Evolutionary conservation across 2,329 filamentous ascomycete species (phyloP).

Genomic region (Metarhizium sp.): DNA sequence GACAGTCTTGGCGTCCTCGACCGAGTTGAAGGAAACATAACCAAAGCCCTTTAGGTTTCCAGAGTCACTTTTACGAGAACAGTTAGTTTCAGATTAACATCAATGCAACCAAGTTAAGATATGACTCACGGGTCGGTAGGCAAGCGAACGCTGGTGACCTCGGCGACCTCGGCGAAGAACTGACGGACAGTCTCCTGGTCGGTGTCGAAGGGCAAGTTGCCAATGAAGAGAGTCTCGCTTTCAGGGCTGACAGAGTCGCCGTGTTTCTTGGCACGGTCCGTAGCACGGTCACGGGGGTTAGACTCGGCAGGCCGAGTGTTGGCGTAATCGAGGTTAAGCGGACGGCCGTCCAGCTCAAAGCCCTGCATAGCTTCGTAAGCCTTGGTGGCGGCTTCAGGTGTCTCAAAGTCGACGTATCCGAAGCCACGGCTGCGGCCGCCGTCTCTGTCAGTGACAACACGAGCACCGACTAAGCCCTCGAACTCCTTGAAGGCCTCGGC

Average conservation of each 20-base stretch:
- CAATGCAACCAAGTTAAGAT: slow-evolving; percentile 9
- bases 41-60: slow-evolving; percentile 87
- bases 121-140: slow-evolving; percentile 66
- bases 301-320: slow-evolving; percentile 51
- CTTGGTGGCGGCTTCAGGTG: slow-evolving; percentile 55
- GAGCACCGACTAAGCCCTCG: slow-evolving; percentile 61
- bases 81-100: slow-evolving; percentile 13
- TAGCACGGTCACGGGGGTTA: slow-evolving; percentile 45
- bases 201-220: slow-evolving; percentile 80
- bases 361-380: slow-evolving; percentile 69
- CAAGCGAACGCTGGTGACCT: slow-evolving; percentile 71
- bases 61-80: slow-evolving; percentile 46
- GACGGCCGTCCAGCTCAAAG: slow-evolving; percentile 62
- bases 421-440: slow-evolving; percentile 82
- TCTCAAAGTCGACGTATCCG: slow-evolving; percentile 83
- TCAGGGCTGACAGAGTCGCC: slow-evolving; percentile 74
- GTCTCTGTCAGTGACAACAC: slow-evolving; percentile 76
- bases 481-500: slow-evolving; percentile 73
- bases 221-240: slow-evolving; percentile 82
- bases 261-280: slow-evolving; percentile 57
- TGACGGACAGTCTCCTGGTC: slow-evolving; percentile 66
- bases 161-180: slow-evolving; percentile 63
- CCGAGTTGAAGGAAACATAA: slow-evolving; percentile 73
- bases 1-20: slow-evolving; percentile 75
- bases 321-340: slow-evolving; percentile 72